These are phyloP conservation scores for Aureococcus anophagefferens DNA, from an alignment of 108 stramenopile species.

Conservation along the genomic window DNA sequence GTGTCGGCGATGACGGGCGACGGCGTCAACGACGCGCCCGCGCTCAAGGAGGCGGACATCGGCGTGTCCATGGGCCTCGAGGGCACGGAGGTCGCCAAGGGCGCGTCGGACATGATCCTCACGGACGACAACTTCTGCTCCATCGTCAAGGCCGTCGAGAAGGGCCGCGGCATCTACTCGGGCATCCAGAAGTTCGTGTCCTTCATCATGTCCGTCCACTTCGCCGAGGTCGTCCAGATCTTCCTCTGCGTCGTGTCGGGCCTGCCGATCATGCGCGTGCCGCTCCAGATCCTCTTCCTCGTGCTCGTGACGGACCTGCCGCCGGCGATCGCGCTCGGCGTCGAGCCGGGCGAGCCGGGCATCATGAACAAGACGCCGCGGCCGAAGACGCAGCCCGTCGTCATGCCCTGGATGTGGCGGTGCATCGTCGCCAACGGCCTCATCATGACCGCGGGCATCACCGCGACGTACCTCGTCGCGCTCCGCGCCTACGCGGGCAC, in stretches of 20 bases:
- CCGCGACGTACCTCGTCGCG: constrained; percentile 1
- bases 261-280: constrained; percentile 14
- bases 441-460: background rate
- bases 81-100: constrained; percentile 52
- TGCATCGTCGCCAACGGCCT: background rate
- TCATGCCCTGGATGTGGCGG: constrained; percentile 2
- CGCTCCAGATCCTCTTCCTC: constrained; percentile 27
- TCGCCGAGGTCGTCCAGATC: constrained; percentile 19
- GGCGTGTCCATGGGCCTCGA: constrained; percentile 51
- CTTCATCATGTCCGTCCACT: constrained; percentile 19
- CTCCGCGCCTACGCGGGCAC: background rate
- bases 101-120: constrained; percentile 42
- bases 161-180: constrained; percentile 47
- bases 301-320: constrained; percentile 52
- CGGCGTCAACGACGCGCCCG: constrained; percentile 48
- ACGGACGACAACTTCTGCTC: constrained; percentile 38
- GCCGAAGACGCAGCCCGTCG: constrained; percentile 8
- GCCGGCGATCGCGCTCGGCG: constrained; percentile 51
- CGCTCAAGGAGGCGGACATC: constrained; percentile 51
- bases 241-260: constrained; percentile 10
- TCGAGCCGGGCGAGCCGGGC: constrained; percentile 46
- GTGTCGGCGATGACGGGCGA: constrained; percentile 34
- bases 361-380: constrained; percentile 43
- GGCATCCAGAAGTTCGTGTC: constrained; percentile 49
- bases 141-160: constrained; percentile 42